Base-by-base conservation (phyloP, 139 green algal species). In the Chlorella sp. region DNA sequence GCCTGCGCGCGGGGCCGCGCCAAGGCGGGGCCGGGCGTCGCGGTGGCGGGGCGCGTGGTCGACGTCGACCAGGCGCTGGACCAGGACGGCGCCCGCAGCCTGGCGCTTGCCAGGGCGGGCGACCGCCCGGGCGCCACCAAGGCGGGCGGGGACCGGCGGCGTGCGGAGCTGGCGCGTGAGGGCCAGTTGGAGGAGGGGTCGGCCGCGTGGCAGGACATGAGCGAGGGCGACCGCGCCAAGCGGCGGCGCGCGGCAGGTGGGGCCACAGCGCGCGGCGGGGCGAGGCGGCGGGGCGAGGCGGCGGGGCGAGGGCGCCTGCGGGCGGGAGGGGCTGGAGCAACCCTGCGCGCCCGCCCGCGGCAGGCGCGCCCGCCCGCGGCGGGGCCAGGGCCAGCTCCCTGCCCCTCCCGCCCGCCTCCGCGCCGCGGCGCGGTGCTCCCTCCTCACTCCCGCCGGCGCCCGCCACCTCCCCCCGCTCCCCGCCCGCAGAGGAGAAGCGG, bases 151-250 rank as follows among this genome's bases (percentile, higher is more conserved):
- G 92, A 98, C 81, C 90, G 90, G 56, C 82, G 93, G 29, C 96
- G 97, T 80, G 69, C 98, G 45, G 56, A 67, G 40, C 73, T 86
- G 77, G 71, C 88, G 9, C 93, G 94, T 76, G 95, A 98, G 81
- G 93, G 95, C 0, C 33, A 73, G 33, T 95, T 98, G 65, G 73
- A 87, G 51, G 84, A 94, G 77, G 93, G 88, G 7, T 92, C 87
- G 7, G 42, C 77, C 3, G 89, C 87, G 43, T 96, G 90, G 89
- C 55, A 88, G 31, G 82, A 67, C 23, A 90, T 98, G 87, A 93
- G 87, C 14, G 82, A 87, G 43, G 74, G 71, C 19, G 95, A 98
- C 81, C 88, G 70, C 12, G 55, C 51, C 42, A 86, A 85, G 58
- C 76, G 85, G 65, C 81, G 75, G 61, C 60, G 79, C 12, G 79